Evolutionary conservation across 768 basidiomycete species (phyloP), one percentile per base, ranked within the genome.

Genomic region (Lepiota venenata): DNA sequence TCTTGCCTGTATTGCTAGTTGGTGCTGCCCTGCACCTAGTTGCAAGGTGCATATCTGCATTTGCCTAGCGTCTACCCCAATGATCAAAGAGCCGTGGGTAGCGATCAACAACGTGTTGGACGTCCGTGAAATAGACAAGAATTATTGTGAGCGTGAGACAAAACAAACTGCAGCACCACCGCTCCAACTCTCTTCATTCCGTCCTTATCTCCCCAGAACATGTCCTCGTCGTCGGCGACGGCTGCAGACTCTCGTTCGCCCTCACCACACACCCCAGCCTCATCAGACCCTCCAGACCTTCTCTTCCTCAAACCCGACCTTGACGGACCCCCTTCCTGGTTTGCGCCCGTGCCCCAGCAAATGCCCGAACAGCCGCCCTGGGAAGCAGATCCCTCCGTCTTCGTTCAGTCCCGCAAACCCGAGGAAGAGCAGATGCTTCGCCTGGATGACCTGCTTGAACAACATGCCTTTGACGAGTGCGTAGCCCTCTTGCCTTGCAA

Each of bases 401-500:
- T 72, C 52, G 61, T 71, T 41, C 55, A 71, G 16, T 64, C 72
- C 12, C 69, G 70, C 56, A 82, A 84, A 63, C 66, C 72, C 47
- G 83, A 79, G 36, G 74, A 76, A 44, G 73, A 78, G 20, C 70
- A 71, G 48, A 87, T 87, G 70, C 80, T 90, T 58, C 74, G 78
- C 39, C 71, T 91, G 39, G 84, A 88, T 61, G 89, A 91, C 63
- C 72, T 91, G 44, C 79, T 91, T 50, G 84, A 88, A 62, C 81
- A 83, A 57, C 79, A 85, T 61, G 85, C 82, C 29, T 91, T 87
- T 66, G 86, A 88, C 58, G 87, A 89, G 88, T 91, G 65, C 58
- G 85, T 71, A 57, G 25, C 52, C 59, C 50, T 54, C 60, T 56
- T 44, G 18, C 38, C 27, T 42, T 48, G 50, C n/a, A 51, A 56